phyloP scores from a whole-genome alignment of 805 yeast species.

The Saccharomycodes ludwigii region DNA sequence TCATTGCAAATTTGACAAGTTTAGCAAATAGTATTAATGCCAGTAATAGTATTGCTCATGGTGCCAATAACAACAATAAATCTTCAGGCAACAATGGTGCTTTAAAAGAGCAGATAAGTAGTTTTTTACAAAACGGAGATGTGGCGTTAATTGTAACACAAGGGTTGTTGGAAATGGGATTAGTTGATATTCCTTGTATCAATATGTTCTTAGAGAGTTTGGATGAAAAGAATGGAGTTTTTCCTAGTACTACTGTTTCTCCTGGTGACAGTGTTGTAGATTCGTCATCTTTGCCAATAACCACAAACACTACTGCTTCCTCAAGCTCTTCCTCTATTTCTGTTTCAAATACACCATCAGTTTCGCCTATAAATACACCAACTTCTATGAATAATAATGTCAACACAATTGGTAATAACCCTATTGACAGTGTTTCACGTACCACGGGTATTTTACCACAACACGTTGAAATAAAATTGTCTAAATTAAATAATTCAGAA shows the following conservation, averaged over 20 bases:
- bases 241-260: too few relatives aligned
- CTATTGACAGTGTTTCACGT: slow-evolving; percentile 11
- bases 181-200: slow-evolving; percentile 25
- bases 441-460: too few relatives aligned
- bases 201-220: slow-evolving; percentile 2
- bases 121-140: slow-evolving; percentile 41
- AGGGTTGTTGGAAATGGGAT: slow-evolving; percentile 65
- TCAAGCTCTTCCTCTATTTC: too few relatives aligned
- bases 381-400: slow-evolving; percentile 7
- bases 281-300: too few relatives aligned
- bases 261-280: too few relatives aligned
- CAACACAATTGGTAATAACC: slow-evolving; percentile 7
- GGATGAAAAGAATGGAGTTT: too few relatives aligned
- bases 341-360: too few relatives aligned
- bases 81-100: too few relatives aligned
- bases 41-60: slow-evolving; percentile 5
- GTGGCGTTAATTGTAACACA: slow-evolving; percentile 61
- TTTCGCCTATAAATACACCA: too few relatives aligned
- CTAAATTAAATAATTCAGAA: slow-evolving; percentile 32
- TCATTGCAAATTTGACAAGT: slow-evolving; percentile 53
- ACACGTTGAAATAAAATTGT: slow-evolving; percentile 25
- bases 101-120: slow-evolving; percentile 33
- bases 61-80: slow-evolving; percentile 5
- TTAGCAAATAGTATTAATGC: slow-evolving; percentile 38
- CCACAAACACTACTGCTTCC: too few relatives aligned